These are phyloP conservation scores for Russula sp. DNA, from an alignment of 768 basidiomycete genomes.

Conservation along the genomic window DNA sequence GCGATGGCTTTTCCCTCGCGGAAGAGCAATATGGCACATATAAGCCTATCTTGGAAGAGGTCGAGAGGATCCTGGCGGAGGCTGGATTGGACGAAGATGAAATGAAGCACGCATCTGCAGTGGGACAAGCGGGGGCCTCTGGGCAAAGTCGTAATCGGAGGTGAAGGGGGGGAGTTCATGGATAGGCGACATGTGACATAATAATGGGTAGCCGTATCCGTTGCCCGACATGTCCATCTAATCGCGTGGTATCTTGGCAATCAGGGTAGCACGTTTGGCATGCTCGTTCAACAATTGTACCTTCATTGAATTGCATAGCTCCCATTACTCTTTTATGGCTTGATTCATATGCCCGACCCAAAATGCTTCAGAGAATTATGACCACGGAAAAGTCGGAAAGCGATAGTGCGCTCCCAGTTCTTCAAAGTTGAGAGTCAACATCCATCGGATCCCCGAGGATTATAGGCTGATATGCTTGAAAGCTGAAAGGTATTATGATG, in stretches of 20 bases:
- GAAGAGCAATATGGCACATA: constrained; percentile 74
- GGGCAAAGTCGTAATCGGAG: constrained; percentile 54
- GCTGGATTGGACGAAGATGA: constrained; percentile 85
- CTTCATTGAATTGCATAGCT: neutral
- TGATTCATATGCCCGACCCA: too few relatives aligned
- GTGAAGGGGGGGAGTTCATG: constrained; percentile 27
- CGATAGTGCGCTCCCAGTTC: neutral
- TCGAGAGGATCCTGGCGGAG: constrained; percentile 77
- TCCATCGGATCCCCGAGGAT: neutral
- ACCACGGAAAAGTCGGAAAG: too few relatives aligned
- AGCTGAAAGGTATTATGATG: too few relatives aligned
- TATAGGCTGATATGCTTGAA: neutral
- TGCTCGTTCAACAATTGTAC: neutral
- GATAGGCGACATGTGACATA: constrained; percentile 4
- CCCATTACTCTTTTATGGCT: neutral
- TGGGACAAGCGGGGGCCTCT: constrained; percentile 36
- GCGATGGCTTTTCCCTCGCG: constrained; percentile 75
- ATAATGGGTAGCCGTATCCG: neutral
- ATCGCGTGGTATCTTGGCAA: neutral
- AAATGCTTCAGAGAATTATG: neutral
- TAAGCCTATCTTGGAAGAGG: constrained; percentile 77
- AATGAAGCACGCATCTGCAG: constrained; percentile 55
- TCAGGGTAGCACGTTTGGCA: neutral
- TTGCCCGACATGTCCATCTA: neutral
- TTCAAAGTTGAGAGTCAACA: neutral